Base-by-base conservation (phyloP, 2,329 filamentous ascomycete species). In the Diaporthe sp. region DNA sequence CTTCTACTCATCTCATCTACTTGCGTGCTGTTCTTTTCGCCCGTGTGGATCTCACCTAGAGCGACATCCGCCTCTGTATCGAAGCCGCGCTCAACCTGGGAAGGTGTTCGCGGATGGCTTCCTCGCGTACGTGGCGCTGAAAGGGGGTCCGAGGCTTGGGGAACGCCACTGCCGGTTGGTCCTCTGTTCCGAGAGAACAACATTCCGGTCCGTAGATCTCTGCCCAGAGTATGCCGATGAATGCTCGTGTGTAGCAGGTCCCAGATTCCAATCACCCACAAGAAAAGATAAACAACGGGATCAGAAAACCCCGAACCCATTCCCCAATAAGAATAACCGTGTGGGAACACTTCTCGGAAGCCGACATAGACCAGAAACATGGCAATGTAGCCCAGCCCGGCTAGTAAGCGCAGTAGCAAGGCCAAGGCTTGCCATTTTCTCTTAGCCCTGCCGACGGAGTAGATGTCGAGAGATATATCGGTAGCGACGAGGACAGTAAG, bases 301-400 rank as follows among this genome's bases (percentile, higher is more conserved):
- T 81, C 80, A 3, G 83, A 79, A 51, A 79, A 80, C 28, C 76
- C 76, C 8, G 79, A 75, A 55, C 77, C 39, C 69, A 86, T 77
- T 25, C 80, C 82, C 84, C 84, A 86, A 78, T 84, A 86, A 0
- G 80, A 79, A 59, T 84, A 85, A 3, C 79, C 80, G 2, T 71
- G 59, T 0, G 84, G 84, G 59, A 86, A 86, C 34, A 84, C 83
- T n/a, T 79, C 77, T n/a, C 83, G 80, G 46, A 81, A 71, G 15
- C 79, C 82, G 28, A 84, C 76, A 61, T 84, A 85, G n/a, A 81
- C 79, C 62, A 84, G 75, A 68, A 86, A 83, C 39, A 84, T 73
- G 25, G 81, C 79, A n/a, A 86, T 76, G 62, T 85, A 83, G 25
- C 79, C 79, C 22, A 81, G 72, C 6, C 83, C 83, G 34, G 82